phyloP scores from a whole-genome alignment of 2,329 filamentous ascomycete species.

The Scedosporium boydii region DNA sequence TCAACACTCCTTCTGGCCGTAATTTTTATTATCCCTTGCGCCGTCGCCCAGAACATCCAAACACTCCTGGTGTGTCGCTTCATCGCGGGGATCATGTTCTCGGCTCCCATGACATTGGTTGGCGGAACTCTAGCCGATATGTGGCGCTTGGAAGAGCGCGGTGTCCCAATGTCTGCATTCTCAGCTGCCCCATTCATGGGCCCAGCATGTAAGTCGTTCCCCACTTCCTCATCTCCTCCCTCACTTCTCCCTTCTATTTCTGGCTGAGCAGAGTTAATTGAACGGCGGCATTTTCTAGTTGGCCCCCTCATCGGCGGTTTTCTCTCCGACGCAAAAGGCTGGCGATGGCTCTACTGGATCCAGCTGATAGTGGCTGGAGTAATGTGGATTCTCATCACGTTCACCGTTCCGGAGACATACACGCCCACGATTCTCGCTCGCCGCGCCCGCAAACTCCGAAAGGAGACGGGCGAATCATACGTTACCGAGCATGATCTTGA shows the following conservation, averaged over 20 bases:
- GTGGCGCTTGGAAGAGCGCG: conserved; percentile 44
- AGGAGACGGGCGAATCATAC: conserved; percentile 45
- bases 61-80: conserved; percentile 61
- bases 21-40: conserved; percentile 53
- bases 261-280: background rate
- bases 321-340: conserved; percentile 47
- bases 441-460: conserved; percentile 39
- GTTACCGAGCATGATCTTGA: conserved; percentile 36
- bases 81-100: conserved; percentile 54
- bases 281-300: conserved; percentile 13
- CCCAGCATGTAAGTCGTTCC: conserved; percentile 26
- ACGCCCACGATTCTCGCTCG: conserved; percentile 45
- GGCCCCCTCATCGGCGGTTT: conserved; percentile 56
- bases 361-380: conserved; percentile 51
- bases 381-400: conserved; percentile 42
- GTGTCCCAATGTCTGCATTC: conserved; percentile 49
- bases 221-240: background rate
- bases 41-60: conserved; percentile 43
- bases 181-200: conserved; percentile 56
- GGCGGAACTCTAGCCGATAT: conserved; percentile 57
- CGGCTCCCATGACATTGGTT: conserved; percentile 52
- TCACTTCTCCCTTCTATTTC: too few species aligned
- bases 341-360: conserved; percentile 57
- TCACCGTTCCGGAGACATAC: conserved; percentile 52
- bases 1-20: conserved; percentile 39